Evolutionary conservation across 2,329 filamentous ascomycete species (phyloP).

Genomic region (Penicillium sp.): DNA sequence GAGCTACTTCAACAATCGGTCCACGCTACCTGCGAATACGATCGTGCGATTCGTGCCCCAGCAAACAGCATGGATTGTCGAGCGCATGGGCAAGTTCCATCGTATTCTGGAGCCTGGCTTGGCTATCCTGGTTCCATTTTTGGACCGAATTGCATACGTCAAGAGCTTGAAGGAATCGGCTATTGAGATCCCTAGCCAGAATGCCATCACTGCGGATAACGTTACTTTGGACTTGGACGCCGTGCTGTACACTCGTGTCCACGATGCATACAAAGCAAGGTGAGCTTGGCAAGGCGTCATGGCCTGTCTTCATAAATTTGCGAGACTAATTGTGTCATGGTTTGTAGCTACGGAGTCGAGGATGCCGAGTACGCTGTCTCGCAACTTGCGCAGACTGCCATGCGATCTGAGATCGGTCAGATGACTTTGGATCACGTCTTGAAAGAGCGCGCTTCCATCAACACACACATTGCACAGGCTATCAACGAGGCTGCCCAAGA

Average conservation of each 20-base stretch:
- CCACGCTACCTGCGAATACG: conserved; percentile 79
- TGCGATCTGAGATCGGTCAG: conserved; percentile 97
- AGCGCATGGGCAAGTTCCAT: conserved; percentile 98
- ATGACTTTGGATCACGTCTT: conserved; percentile 93
- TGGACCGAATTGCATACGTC: conserved; percentile 96
- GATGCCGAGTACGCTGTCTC: conserved; percentile 98
- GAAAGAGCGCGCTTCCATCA: conserved; percentile 91
- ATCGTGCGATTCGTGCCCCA: conserved; percentile 96
- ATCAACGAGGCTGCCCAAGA: conserved; percentile 97
- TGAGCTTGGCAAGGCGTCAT: too few relatives aligned
- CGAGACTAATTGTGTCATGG: too few relatives aligned
- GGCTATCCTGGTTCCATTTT: conserved; percentile 77
- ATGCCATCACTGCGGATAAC: conserved; percentile 96
- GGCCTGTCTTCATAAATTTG: too few relatives aligned
- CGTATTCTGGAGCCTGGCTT: conserved; percentile 88
- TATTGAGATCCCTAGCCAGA: conserved; percentile 95
- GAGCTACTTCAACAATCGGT: conserved; percentile 68
- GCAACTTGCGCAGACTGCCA: conserved; percentile 95
- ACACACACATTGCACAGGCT: conserved; percentile 96
- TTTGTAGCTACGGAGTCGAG: conserved; percentile 82
- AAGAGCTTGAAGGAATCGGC: conserved; percentile 95
- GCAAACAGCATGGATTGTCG: conserved; percentile 98
- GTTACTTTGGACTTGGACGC: conserved; percentile 95
- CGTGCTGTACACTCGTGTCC: conserved; percentile 89
- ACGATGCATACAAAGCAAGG: conserved; percentile 97